Evolutionary conservation across 2,329 filamentous ascomycete species (phyloP), one percentile per base, ranked within the genome.

Genomic region (Colletotrichum theobromicola): DNA sequence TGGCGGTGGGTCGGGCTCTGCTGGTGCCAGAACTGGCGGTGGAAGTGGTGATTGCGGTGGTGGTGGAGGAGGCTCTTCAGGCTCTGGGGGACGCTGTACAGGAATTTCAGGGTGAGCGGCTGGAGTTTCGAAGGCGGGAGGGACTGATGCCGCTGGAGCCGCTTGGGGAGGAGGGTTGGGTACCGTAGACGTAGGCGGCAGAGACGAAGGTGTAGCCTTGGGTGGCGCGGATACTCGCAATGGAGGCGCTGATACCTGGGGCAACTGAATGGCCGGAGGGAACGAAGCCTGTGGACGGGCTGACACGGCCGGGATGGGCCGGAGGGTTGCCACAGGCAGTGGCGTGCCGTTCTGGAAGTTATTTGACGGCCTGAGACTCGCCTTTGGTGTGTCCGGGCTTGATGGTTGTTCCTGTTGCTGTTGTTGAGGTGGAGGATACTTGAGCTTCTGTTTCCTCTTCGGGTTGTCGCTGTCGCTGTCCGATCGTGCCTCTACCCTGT

Each of bases 401-500:
- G 62, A 72, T 21, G 62, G 70, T 13, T 37, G 63, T 30, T 67
- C 32, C 21, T 72, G 70, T 35, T 72, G 70, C 30, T 72, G 70
- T 50, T 58, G 65, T 16, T 60, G 50, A 5, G 30, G 66, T 18
- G 46, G 62, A 37, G 62, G 62, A 12, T 67, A 37, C 61, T 63
- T 72, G 42, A 55, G 15, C 15, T n/a, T 42, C 3, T 46, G 46
- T 42, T 42, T 63, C 67, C 55, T 50, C 18, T 18, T 28, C 18
- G 57, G 55, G 32, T 32, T 24, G 15, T 73, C 68, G 26, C 72
- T 75, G 37, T 75, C 74, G 63, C 74, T 75, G 46, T 73, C 74
- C 32, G 73, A 76, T 8, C 73, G 65, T 28, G 62, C 53, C 13
- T 76, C 69, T 24, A 66, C 46, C 12, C 53, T 55, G 18, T 76